Conservation (phyloP, 495 filamentous ascomycete genomes). For the Opeltia flavorubescens region DNA sequence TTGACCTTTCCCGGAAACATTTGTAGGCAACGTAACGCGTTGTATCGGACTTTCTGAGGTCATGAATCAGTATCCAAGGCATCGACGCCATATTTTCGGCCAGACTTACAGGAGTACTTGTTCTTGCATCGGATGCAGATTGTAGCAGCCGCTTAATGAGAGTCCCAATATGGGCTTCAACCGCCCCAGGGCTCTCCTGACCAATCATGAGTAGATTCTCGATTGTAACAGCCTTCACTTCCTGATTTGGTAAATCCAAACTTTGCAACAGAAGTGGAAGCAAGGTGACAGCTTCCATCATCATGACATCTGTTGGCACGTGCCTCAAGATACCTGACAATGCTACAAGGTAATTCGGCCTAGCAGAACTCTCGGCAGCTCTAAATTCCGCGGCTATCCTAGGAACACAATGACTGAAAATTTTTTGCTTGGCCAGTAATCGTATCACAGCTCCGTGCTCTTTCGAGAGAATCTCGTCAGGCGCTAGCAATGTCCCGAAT, state of each 20-base stretch:
- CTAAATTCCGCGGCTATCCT: constrained; percentile 41
- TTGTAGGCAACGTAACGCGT: constrained; percentile 40
- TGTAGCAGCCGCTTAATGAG: constrained; percentile 45
- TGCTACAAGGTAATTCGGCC: constrained; percentile 52
- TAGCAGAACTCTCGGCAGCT: constrained; percentile 27
- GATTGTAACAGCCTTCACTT: constrained; percentile 49
- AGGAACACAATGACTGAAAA: constrained; percentile 49
- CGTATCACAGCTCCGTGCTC: constrained; percentile 50
- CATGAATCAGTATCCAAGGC: no score
- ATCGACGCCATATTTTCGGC: no score
- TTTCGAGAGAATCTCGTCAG: constrained; percentile 51
- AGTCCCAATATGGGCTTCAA: constrained; percentile 46
- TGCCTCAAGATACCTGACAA: constrained; percentile 49
- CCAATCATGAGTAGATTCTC: constrained; percentile 46
- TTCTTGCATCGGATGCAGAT: constrained; percentile 18
- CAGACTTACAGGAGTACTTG: constrained; percentile 11
- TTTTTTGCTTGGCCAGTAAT: constrained; percentile 48
- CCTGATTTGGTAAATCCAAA: constrained; percentile 43
- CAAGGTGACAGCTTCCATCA: constrained; percentile 43
- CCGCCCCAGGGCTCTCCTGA: constrained; percentile 36
- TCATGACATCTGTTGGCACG: constrained; percentile 44
- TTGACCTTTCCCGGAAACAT: constrained; percentile 34
- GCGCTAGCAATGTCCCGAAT: constrained; percentile 45
- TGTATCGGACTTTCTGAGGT: constrained; percentile 28
- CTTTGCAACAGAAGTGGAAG: constrained; percentile 56